Base-by-base conservation (phyloP, 768 basidiomycete species). In the Mycena epipterygia region DNA sequence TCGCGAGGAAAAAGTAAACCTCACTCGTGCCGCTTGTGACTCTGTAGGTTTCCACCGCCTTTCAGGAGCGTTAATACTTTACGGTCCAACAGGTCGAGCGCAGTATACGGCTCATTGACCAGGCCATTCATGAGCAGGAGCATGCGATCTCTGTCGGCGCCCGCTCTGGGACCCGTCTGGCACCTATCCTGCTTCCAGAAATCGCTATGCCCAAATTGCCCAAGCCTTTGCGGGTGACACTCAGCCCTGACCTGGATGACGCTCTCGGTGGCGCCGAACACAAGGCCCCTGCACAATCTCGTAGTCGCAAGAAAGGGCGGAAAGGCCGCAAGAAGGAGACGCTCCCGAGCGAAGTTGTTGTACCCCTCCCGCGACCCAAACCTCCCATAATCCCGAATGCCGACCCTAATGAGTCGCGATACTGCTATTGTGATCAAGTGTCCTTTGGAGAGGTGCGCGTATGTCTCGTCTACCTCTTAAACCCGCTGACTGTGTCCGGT, bases 341-440 rank as follows among this genome's bases (percentile, higher is more conserved):
- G 16, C 27, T 53, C 35, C 53, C 59, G 5, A 39, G 35, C 27
- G 66, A 74, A 46, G 42, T 49, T 25, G 42, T 37, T 19, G 62
- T 61, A 0, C 61, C 68, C 55, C 75, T 82, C 25, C 83, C 80
- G 21, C 75, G 60, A 48, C 72, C 55, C 14, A 66, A 56, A n/a
- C 70, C 65, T 32, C 72, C 72, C 9, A 25, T 56, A 21, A 72
- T 73, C 29, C 68, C 63, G 12, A 73, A 70, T 58, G 39, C 76
- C 75, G 84, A 88, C 73, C 83, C 86, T 37, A 83, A 84, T 68
- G 90, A 94, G 77, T 82, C 76, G 57, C 82, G 88, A 37, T 98
- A 94, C 79, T 97, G 96, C 79, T 92, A 90, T 77, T 97, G 96
- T 80, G 86, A 93, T 73, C 86, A 91, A 70, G 88, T 90, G 35